phyloP scores from a whole-genome alignment of 306 rosid species.

The Quillaja saponaria region DNA sequence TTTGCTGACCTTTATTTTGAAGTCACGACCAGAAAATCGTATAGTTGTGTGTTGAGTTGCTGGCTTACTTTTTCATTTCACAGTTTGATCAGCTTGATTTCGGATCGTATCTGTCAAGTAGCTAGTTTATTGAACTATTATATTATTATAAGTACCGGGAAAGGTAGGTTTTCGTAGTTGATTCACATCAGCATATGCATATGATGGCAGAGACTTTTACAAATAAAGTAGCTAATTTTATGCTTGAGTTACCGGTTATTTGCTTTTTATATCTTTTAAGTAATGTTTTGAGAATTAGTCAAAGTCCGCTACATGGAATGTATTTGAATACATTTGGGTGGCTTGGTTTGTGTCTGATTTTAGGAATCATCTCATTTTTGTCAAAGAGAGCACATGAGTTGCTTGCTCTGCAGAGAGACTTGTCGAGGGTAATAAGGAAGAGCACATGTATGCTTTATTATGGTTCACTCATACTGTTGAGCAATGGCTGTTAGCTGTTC shows the following conservation, averaged over 20 bases:
- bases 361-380: conserved; percentile 20
- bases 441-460: conserved; percentile 44
- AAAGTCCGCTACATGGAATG: conserved; percentile 22
- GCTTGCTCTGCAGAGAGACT: conserved; percentile 22
- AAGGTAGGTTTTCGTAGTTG: neutral
- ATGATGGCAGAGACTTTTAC: conserved; percentile 8
- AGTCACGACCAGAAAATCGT: neutral
- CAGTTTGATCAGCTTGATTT: neutral
- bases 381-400: conserved; percentile 45
- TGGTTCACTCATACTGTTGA: conserved; percentile 9
- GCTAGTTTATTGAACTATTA: neutral
- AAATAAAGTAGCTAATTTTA: conserved; percentile 20
- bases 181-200: neutral
- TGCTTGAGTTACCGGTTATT: conserved; percentile 18
- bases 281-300: conserved; percentile 4
- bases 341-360: no score
- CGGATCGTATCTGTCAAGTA: neutral
- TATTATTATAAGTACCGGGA: neutral
- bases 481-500: no score
- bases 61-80: neutral
- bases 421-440: conserved; percentile 37
- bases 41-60: neutral
- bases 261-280: neutral
- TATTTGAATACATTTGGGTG: conserved; percentile 22
- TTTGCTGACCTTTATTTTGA: neutral